Conservation (phyloP, 2,329 filamentous ascomycete genomes). For the Macrophomina phaseolina region DNA sequence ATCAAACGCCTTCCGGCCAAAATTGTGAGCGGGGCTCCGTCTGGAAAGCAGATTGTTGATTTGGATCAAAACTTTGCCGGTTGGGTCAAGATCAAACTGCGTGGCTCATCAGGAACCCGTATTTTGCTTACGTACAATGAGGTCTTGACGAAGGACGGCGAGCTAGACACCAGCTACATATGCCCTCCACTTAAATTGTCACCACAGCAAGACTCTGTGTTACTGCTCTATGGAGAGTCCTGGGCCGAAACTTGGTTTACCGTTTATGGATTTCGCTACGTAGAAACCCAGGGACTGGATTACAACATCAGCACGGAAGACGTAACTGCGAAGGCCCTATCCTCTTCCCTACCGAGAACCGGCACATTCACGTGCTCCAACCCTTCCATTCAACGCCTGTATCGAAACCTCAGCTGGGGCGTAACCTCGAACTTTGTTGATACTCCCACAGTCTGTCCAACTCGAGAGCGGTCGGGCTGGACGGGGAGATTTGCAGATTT, state of each 20-base stretch:
- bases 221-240: background rate
- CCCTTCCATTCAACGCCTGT: no score
- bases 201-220: background rate
- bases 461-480: slow-evolving; percentile 20
- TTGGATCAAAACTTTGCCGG: background rate
- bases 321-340: background rate
- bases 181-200: background rate
- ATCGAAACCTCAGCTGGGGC: no score
- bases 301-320: background rate
- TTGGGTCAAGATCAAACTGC: background rate
- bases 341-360: no score
- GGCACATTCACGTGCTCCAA: no score
- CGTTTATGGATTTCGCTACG: background rate
- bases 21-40: background rate
- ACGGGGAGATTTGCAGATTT: slow-evolving; percentile 24
- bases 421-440: no score
- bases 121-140: background rate
- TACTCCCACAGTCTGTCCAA: background rate
- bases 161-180: background rate
- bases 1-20: background rate
- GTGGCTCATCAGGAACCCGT: background rate
- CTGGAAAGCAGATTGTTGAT: background rate
- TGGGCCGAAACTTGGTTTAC: background rate
- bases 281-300: background rate
- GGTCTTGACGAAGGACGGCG: background rate